A percentile compares a stretch with the other conserved stretches of the same genome.
phyloP scores from a whole-genome alignment of 176 grass and related monocot species.

The Neostapfia colusana region DNA sequence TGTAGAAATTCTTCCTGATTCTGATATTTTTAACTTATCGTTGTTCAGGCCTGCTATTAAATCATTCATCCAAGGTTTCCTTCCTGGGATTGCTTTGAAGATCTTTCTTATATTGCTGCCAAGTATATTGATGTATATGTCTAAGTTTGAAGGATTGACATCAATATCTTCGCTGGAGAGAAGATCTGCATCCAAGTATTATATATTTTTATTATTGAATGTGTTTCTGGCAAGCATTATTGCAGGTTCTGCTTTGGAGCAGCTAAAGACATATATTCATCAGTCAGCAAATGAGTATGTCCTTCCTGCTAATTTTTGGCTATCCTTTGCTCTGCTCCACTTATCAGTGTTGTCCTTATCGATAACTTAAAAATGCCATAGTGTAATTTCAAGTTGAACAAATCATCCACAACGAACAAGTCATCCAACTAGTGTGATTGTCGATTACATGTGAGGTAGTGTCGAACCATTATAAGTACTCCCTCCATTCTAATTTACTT shows the following conservation, averaged over 20 bases:
- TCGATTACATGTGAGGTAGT: neutral
- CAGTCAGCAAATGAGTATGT: slow-evolving; percentile 91
- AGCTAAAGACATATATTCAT: slow-evolving; percentile 73
- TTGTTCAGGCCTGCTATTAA: slow-evolving; percentile 54
- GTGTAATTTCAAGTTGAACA: slow-evolving; percentile 3
- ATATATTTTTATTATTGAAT: slow-evolving; percentile 88
- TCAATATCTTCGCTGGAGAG: slow-evolving; percentile 82
- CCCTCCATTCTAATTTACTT: too few relatives aligned
- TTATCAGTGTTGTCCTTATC: neutral
- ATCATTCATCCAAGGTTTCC: slow-evolving; percentile 98
- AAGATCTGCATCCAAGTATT: slow-evolving; percentile 86
- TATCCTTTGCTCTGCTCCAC: neutral
- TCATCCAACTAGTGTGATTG: slow-evolving; percentile 12
- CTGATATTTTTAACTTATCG: slow-evolving; percentile 26
- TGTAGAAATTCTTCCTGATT: slow-evolving; percentile 32
- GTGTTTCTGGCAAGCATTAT: slow-evolving; percentile 86
- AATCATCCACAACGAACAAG: slow-evolving; percentile 17
- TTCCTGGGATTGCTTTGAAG: slow-evolving; percentile 96
- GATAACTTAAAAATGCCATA: neutral
- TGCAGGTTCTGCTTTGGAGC: slow-evolving; percentile 79
- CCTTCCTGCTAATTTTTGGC: slow-evolving; percentile 20
- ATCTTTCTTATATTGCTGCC: slow-evolving; percentile 97
- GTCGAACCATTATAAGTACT: slow-evolving; percentile 1
- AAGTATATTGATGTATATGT: slow-evolving; percentile 98
- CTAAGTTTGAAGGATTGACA: slow-evolving; percentile 85